Base-by-base conservation (phyloP, 2,329 filamentous ascomycete species). In the Alternaria sp. region DNA sequence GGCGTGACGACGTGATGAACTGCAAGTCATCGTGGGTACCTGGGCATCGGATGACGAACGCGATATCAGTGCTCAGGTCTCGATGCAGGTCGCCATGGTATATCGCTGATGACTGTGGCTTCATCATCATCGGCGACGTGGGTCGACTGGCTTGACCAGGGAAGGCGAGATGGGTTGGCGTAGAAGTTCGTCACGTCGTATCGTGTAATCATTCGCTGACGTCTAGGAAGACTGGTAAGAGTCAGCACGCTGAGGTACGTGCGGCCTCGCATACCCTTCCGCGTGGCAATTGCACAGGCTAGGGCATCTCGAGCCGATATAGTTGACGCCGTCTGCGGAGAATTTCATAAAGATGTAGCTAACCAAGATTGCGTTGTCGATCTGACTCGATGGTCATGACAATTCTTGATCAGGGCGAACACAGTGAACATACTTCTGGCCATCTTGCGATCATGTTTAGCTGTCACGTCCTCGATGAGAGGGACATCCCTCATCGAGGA, bases 231-330 rank as follows among this genome's bases (percentile, higher is more conserved):
- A 32, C 36, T 27, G 20, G 40, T 41, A 54, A 30, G 40, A 44
- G 54, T 56, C 36, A 49, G 53, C 48, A 50, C 53, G 51, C 49
- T 43, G 52, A 50, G 34, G 38, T 20, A 48, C 34, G 57, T 50
- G 51, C 45, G 30, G 36, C 27, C 27, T 22, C 38, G 41, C 50
- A 54, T 46, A 44, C 53, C 18, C 30, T 34, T 40, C 52, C 52
- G 48, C 52, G 46, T 25, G 43, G 45, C 25, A 48, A 30, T 34
- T 30, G 27, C 45, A 30, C 10, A 34, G n/a, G 28, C 48, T 36
- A 20, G n/a, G 32, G 30, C 53, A 54, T 45, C 34, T 60, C 40
- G 52, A 57, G 57, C 52, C 53, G 60, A 59, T 22, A 40, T 16
- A 27, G n/a, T 52, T 43, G 49, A 41, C 52, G 49, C 41, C 45